phyloP scores from a whole-genome alignment of 2,329 filamentous ascomycete genomes.

The Diaporthe caulivora region DNA sequence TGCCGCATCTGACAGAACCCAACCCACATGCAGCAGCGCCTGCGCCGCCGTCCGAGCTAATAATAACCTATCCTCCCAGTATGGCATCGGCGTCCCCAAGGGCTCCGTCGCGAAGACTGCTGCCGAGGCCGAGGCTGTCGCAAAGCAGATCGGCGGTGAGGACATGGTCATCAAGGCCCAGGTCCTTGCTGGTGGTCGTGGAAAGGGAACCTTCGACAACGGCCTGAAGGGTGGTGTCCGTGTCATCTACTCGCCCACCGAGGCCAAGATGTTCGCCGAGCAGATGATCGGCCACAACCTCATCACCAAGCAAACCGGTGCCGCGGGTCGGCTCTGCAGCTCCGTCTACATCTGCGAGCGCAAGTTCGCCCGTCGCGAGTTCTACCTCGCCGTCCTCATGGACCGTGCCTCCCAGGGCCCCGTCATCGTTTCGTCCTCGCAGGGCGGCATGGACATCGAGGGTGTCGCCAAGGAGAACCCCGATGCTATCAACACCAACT shows the following conservation, averaged over 20 bases:
- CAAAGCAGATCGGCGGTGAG: constrained; percentile 90
- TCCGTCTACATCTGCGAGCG: constrained; percentile 99
- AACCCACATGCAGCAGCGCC: background rate
- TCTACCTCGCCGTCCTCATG: constrained; percentile 99
- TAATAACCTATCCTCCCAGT: constrained; percentile 65
- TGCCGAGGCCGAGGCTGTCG: constrained; percentile 91
- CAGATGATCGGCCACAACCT: constrained; percentile 99
- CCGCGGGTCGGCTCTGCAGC: constrained; percentile 92
- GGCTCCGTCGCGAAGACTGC: constrained; percentile 86
- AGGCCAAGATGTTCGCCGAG: constrained; percentile 96
- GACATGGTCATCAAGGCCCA: constrained; percentile 99
- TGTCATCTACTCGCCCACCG: constrained; percentile 97
- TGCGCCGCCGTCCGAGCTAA: constrained; percentile 33
- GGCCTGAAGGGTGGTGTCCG: constrained; percentile 98
- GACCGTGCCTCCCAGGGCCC: constrained; percentile 91
- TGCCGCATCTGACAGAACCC: constrained; percentile 41
- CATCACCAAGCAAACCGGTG: constrained; percentile 99
- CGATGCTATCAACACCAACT: constrained; percentile 93
- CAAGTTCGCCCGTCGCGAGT: constrained; percentile 98
- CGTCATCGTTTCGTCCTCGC: constrained; percentile 96
- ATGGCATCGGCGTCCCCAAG: constrained; percentile 93
- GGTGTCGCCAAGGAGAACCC: constrained; percentile 97
- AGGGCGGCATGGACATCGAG: constrained; percentile 99
- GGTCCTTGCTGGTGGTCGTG: constrained; percentile 96
- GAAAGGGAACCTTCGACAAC: constrained; percentile 98